phyloP scores from a whole-genome alignment of 2,329 filamentous ascomycete genomes.

The Cercospora sp. region DNA sequence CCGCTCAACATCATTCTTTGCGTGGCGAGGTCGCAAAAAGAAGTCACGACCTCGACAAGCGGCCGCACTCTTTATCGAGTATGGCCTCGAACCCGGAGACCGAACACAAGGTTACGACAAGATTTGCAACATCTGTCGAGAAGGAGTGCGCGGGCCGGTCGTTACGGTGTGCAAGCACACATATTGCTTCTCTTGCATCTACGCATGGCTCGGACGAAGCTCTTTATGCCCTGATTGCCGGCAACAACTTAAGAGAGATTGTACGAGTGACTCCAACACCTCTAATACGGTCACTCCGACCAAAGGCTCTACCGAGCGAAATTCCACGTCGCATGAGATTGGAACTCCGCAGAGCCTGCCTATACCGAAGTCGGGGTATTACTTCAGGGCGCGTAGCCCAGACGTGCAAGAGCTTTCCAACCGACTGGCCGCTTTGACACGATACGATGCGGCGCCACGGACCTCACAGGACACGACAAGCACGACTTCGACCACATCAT shows the following conservation, averaged over 20 bases:
- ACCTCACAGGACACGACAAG: background rate
- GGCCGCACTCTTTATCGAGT: constrained; percentile 15
- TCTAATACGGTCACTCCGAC: background rate
- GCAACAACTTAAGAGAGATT: constrained; percentile 3
- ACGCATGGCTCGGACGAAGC: constrained; percentile 18
- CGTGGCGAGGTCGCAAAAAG: constrained; percentile 1
- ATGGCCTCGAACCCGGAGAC: constrained; percentile 17
- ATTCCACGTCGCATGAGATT: background rate
- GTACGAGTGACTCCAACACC: background rate
- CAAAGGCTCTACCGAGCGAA: background rate
- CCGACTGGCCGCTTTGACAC: background rate
- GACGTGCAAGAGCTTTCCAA: background rate
- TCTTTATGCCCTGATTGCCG: constrained; percentile 18
- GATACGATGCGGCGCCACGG: background rate
- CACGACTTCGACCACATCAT: constrained; percentile 4
- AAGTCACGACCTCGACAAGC: constrained; percentile 12
- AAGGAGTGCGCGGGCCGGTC: constrained; percentile 13
- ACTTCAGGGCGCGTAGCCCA: background rate
- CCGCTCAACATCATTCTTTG: background rate
- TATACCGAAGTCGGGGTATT: background rate
- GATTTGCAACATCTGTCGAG: constrained; percentile 23
- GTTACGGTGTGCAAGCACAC: constrained; percentile 23
- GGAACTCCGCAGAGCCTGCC: background rate
- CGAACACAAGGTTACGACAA: constrained; percentile 13
- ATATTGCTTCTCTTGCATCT: constrained; percentile 23